phyloP scores from a whole-genome alignment of 1,284 basidiomycete species.

The Fereydounia khargensis region DNA sequence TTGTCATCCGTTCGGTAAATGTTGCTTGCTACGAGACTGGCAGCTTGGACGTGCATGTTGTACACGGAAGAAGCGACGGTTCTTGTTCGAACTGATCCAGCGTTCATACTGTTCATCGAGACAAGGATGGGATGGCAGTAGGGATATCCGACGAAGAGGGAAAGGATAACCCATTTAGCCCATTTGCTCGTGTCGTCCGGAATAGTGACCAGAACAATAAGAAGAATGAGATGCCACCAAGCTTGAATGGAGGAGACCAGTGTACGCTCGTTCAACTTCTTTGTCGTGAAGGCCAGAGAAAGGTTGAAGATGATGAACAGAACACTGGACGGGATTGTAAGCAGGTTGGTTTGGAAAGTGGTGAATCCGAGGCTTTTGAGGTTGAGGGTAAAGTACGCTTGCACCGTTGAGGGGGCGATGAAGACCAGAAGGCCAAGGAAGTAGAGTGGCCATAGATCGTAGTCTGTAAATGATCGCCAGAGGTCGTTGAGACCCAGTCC shows the following conservation, averaged over 20 bases:
- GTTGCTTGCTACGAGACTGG: conserved; percentile 22
- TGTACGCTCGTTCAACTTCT: conserved; percentile 12
- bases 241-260: conserved; percentile 4
- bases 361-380: conserved; percentile 34
- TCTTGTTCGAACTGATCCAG: conserved; percentile 28
- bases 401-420: conserved; percentile 13
- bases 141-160: not conserved
- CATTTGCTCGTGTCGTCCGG: not conserved
- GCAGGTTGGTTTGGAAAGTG: conserved; percentile 34
- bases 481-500: conserved; percentile 51
- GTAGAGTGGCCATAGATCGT: conserved; percentile 71
- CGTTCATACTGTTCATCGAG: conserved; percentile 19
- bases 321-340: conserved; percentile 33
- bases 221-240: conserved; percentile 11
- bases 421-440: conserved; percentile 25
- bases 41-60: conserved; percentile 43
- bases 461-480: conserved; percentile 63
- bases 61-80: conserved; percentile 32
- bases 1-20: conserved; percentile 35
- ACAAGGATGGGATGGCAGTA: conserved; percentile 23
- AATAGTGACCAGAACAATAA: conserved; percentile 7
- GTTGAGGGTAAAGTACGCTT: conserved; percentile 21
- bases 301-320: conserved; percentile 32
- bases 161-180: not conserved
- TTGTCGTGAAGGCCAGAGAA: conserved; percentile 14